Evolutionary conservation across 345 rosid species (phyloP), one percentile per base, ranked within the genome.

Genomic region (Eucalyptus caleyi): DNA sequence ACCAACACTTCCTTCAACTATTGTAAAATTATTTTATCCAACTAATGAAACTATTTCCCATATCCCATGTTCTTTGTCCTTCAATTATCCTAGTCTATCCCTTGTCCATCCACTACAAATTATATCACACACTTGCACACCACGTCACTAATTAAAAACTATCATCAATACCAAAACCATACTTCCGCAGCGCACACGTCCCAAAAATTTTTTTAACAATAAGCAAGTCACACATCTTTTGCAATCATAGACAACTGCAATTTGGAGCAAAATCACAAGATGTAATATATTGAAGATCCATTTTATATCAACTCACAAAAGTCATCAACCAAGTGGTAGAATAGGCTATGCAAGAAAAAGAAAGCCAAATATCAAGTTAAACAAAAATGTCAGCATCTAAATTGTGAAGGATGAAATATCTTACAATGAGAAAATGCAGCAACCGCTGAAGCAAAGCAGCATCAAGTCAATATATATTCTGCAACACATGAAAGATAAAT

Each of bases 401-500:
- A 67, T 86, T 5, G 51, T 40, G 32, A 67, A 93, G 86, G 72
- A 34, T 19, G 56, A 87, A 88, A 77, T 53, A 80, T 77, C 94
- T 94, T 93, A 94, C 99, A 90, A 91, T 95, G 95, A 15, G 95
- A 94, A 88, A 97, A 94, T 82, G 98, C 96, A 82, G 98, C 96
- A 91, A 95, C 94, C 27, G 96, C 98, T 86, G 99, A 94, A 97
- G 95, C 91, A 97, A 88, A 87, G 98, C 99, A 92, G 99, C 99
- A 92, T 97, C 97, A 90, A 95, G 92, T 89, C 99, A 97, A 83
- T 97, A 96, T 32, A 97, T 94, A 88, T 97, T 95, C 97, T 97
- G 93, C 86, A 86, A 88, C 45, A 91, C 14, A 34, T 2, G 44
- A 72, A 72, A 72, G 19, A 37, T 34, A 72, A 34, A 37, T 12